These are phyloP conservation scores for Myriosclerotinia scirpicola DNA, from an alignment of 2,329 filamentous ascomycete species.

Conservation along the genomic window DNA sequence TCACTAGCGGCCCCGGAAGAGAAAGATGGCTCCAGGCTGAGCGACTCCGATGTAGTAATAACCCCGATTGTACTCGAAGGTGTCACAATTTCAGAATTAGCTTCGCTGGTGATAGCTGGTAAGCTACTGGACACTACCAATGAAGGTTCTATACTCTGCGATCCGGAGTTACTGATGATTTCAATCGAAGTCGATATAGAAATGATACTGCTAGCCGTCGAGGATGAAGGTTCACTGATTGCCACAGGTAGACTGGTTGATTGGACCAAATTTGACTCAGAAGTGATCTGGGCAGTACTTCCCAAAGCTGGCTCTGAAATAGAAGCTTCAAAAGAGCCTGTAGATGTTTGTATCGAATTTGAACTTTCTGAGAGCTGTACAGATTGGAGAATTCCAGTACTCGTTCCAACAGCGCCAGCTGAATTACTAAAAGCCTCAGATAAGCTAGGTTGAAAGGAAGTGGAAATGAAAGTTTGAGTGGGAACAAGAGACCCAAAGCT, in stretches of 20 bases:
- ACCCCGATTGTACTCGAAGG: background rate
- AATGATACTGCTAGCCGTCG: background rate
- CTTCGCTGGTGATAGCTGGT: background rate
- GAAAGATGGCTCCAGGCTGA: slow-evolving; percentile 4
- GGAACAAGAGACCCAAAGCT: background rate
- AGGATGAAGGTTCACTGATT: background rate
- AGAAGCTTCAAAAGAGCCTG: background rate
- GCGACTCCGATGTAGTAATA: background rate
- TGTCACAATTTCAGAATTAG: background rate
- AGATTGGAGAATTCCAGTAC: background rate
- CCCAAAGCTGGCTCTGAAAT: background rate
- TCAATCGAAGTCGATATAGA: background rate
- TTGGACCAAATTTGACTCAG: background rate
- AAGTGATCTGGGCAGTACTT: background rate
- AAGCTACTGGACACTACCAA: background rate
- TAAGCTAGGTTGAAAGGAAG: background rate
- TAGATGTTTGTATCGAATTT: background rate
- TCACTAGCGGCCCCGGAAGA: background rate
- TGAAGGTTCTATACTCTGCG: background rate
- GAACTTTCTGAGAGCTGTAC: background rate
- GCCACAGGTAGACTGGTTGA: background rate
- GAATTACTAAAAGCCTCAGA: background rate
- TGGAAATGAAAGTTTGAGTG: background rate
- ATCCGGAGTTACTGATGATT: background rate
- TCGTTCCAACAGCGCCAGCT: background rate